These are phyloP conservation scores for Agrocybe praecox DNA, from an alignment of 768 basidiomycete genomes.

Conservation along the genomic window DNA sequence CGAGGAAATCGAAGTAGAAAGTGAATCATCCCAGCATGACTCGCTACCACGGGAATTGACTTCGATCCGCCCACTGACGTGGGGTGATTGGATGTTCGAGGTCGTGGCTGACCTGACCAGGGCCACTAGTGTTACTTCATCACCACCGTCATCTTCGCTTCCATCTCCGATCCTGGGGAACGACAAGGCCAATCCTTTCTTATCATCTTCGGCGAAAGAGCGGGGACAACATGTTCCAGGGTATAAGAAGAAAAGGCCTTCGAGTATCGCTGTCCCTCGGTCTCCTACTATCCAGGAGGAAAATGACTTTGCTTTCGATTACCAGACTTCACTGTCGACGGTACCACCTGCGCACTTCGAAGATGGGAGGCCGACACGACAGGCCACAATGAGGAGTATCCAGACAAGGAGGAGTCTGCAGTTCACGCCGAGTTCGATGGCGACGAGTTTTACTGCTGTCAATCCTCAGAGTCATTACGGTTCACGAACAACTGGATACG, in stretches of 20 bases:
- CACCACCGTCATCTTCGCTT: conserved; percentile 12
- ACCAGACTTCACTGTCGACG: no score
- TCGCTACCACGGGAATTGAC: conserved; percentile 30
- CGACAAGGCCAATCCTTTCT: conserved; percentile 26
- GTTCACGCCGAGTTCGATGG: conserved; percentile 2
- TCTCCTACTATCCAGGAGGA: not conserved
- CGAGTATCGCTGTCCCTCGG: conserved; percentile 18
- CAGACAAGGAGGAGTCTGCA: not conserved
- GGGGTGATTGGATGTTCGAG: conserved; percentile 86
- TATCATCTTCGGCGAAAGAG: conserved; percentile 4
- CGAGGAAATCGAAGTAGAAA: no score
- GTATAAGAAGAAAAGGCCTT: conserved; percentile 16
- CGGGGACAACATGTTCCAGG: not conserved
- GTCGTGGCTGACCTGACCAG: conserved; percentile 67
- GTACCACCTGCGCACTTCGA: not conserved
- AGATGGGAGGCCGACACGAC: not conserved
- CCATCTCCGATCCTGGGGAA: no score
- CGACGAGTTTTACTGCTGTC: conserved; percentile 2
- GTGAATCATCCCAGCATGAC: conserved; percentile 1
- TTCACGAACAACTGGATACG: not conserved
- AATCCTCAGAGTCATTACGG: not conserved
- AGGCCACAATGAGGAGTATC: not conserved
- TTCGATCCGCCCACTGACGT: conserved; percentile 53
- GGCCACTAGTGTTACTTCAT: conserved; percentile 1
- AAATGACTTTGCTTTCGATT: not conserved